Conservation (phyloP, 805 yeast genomes). For the Pichia gijzeniarum region DNA sequence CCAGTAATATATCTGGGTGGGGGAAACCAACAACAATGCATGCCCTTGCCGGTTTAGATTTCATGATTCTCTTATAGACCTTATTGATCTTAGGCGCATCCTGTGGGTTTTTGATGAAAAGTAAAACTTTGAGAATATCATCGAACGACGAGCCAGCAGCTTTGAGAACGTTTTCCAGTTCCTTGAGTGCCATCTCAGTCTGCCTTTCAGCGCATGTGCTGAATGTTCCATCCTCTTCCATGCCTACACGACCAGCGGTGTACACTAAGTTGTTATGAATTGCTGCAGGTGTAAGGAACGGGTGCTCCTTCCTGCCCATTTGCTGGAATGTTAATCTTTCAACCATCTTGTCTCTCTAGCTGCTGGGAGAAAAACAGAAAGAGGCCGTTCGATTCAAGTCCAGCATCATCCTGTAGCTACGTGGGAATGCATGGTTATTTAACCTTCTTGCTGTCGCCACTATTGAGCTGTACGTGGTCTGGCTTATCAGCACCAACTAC, state of each 20-base stretch:
- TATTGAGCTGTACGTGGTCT: no score
- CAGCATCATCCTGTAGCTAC: no score
- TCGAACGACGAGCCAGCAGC: slow-evolving; percentile 41
- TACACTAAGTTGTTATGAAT: slow-evolving; percentile 18
- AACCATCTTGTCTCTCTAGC: background rate
- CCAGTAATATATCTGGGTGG: slow-evolving; percentile 43
- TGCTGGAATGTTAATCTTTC: background rate
- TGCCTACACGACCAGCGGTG: slow-evolving; percentile 26
- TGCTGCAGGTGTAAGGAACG: slow-evolving; percentile 17
- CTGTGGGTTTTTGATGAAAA: slow-evolving; percentile 40
- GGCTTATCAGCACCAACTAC: no score
- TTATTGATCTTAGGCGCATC: slow-evolving; percentile 39
- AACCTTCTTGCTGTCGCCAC: no score
- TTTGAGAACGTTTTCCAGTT: slow-evolving; percentile 36
- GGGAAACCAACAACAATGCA: slow-evolving; percentile 48
- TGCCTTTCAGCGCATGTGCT: slow-evolving; percentile 40
- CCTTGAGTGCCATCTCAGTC: slow-evolving; percentile 38
- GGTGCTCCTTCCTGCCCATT: slow-evolving; percentile 4
- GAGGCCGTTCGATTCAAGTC: no score
- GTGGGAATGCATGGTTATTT: no score
- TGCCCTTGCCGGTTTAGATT: slow-evolving; percentile 46
- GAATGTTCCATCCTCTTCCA: slow-evolving; percentile 30
- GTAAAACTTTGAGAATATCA: slow-evolving; percentile 42
- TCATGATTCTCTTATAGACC: slow-evolving; percentile 41
- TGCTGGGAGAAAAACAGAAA: no score